Evolutionary conservation across 2,329 filamentous ascomycete species (phyloP), one percentile per base, ranked within the genome.

Genomic region (Aspergillus sp.): DNA sequence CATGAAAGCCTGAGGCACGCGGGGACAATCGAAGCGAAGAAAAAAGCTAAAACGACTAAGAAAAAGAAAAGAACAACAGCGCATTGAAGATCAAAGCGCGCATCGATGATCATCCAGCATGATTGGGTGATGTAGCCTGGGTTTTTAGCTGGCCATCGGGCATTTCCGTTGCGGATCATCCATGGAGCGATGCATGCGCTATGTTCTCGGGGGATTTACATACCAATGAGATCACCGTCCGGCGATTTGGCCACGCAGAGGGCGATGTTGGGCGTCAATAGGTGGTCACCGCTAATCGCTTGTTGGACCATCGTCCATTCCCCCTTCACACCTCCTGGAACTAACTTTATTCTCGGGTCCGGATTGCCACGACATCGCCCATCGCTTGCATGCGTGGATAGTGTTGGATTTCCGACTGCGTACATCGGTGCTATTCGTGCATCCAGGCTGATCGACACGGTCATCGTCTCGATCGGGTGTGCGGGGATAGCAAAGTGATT

Each of bases 101-200:
- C 40, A 11, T 11, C 11, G 40, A 13, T 20, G 40, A 42, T 42
- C 40, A 42, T 22, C 16, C 19, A 22, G 40, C n/a, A 42, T 42
- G 40, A 42, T 42, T 42, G 40, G 26, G 40, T 42, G 16, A 42
- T 42, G 14, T 20, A 42, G 40, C 40, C 40, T 19, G 7, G 10
- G 7, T 13, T 38, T 10, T 19, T 50, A 26, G 36, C 53, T 30
- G 45, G 47, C 52, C 46, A 54, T 63, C 65, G 65, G 65, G 61
- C 59, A 65, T 62, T 67, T 66, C 63, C 61, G 64, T 60, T 62
- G 65, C 65, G 62, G 64, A 69, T 68, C 66, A 61, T 45, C 50
- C 59, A 50, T 47, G 10, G 45, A 42, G 51, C 50, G 51, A 49
- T 47, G 58, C 54, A 59, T 59, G 50, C 55, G 54, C 50, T 32